Percentiles rank a stretch among this genome's conserved stretches.
Evolutionary conservation across 2,329 filamentous ascomycete genomes (phyloP).

Genomic region (Talaromyces islandicus): DNA sequence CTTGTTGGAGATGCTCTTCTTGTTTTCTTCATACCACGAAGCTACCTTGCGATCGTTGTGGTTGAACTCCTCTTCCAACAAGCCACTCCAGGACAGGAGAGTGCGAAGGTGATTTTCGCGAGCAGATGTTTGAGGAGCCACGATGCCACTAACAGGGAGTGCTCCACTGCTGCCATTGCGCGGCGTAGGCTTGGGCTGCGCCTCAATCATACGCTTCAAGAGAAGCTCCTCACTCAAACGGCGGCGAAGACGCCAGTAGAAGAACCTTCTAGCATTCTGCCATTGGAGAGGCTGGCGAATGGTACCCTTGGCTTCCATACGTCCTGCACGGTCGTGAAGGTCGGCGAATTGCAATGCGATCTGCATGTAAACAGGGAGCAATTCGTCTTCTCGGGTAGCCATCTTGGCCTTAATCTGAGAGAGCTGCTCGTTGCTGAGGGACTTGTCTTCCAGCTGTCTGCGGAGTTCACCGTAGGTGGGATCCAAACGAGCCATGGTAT

Average conservation of each 20-base stretch:
- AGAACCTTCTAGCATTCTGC: conserved; percentile 89
- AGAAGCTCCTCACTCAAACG: conserved; percentile 97
- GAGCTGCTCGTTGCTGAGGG: conserved; percentile 66
- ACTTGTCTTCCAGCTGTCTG: conserved; percentile 65
- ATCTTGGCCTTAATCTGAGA: conserved; percentile 78
- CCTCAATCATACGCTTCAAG: conserved; percentile 72
- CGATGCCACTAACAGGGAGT: conserved; percentile 34
- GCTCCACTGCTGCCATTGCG: conserved; percentile 32
- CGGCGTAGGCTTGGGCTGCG: conserved; percentile 31
- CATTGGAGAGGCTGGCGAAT: conserved; percentile 81
- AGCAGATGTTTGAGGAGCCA: conserved; percentile 29
- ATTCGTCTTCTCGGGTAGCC: conserved; percentile 74
- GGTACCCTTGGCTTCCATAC: conserved; percentile 96
- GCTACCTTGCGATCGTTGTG: conserved; percentile 77
- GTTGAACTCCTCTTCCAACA: conserved; percentile 63
- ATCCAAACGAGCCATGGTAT: conserved; percentile 94
- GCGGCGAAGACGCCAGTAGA: conserved; percentile 98
- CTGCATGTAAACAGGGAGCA: conserved; percentile 89
- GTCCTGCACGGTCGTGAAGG: conserved; percentile 89
- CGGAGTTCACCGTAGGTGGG: conserved; percentile 75
- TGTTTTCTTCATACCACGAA: conserved; percentile 93
- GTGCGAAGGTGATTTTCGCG: conserved; percentile 66
- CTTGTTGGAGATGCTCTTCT: conserved; percentile 74
- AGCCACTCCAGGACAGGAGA: conserved; percentile 75
- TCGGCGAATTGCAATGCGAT: conserved; percentile 97